Evolutionary conservation across 331 rosid species (phyloP).

Genomic region (Malus hybrid): DNA sequence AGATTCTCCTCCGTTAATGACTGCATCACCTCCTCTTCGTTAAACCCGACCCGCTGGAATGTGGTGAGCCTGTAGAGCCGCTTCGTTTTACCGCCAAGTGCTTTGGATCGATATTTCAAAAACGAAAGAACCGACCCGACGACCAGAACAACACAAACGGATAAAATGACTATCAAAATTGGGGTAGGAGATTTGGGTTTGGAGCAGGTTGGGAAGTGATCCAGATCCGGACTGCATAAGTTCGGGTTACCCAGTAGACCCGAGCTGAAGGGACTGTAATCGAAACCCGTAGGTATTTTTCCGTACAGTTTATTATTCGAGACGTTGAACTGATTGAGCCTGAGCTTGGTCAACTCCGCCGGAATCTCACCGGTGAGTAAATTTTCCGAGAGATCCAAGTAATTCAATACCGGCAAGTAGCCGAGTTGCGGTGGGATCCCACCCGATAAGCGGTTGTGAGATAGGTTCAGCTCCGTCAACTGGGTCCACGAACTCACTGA

Average conservation of each 20-base stretch:
- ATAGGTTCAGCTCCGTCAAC: conserved; percentile 51
- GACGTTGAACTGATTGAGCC: conserved; percentile 47
- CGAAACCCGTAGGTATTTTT: conserved; percentile 47
- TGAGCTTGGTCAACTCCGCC: conserved; percentile 44
- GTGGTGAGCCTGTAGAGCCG: conserved; percentile 30
- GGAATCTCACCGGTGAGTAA: conserved; percentile 59
- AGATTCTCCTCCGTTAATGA: conserved; percentile 34
- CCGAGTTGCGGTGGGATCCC: conserved; percentile 58
- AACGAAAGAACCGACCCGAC: conserved; percentile 39
- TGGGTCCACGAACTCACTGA: conserved; percentile 40
- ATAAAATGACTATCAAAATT: conserved; percentile 19
- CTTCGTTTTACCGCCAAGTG: conserved; percentile 22
- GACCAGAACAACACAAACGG: conserved; percentile 23
- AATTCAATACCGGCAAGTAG: conserved; percentile 35
- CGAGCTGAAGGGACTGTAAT: conserved; percentile 19
- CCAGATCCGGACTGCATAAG: conserved; percentile 48
- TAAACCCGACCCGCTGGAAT: conserved; percentile 56
- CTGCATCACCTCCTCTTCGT: conserved; percentile 49
- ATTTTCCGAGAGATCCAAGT: conserved; percentile 65
- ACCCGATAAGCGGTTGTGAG: conserved; percentile 48
- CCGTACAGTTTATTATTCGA: conserved; percentile 55
- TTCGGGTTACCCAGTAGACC: conserved; percentile 52
- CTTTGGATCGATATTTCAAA: conserved; percentile 18
- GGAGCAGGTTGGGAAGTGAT: conserved; percentile 39
- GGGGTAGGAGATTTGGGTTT: conserved; percentile 27